Conservation (phyloP, 352 stramenopile genomes). For the Phytophthora tentaculata region DNA sequence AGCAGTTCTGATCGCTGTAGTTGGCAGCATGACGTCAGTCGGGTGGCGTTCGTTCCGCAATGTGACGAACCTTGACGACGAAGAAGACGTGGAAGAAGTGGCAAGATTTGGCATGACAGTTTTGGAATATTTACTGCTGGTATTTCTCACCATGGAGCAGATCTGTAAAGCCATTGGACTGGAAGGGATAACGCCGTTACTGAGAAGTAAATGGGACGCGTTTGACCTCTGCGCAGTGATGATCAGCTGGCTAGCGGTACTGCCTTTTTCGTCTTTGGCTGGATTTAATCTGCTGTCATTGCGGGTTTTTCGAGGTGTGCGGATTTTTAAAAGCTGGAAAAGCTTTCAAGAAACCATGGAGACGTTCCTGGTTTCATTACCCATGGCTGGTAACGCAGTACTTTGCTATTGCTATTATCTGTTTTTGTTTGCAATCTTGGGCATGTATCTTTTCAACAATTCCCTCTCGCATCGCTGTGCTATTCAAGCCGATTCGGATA, state of each 20-base stretch:
- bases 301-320: conserved; percentile 72
- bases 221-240: conserved; percentile 71
- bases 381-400: conserved; percentile 75
- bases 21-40: conserved; percentile 74
- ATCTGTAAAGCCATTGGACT: conserved; percentile 64
- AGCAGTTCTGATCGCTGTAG: conserved; percentile 65
- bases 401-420: conserved; percentile 89
- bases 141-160: conserved; percentile 76
- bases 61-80: conserved; percentile 45
- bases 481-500: conserved; percentile 36
- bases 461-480: conserved; percentile 80
- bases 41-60: conserved; percentile 63
- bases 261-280: conserved; percentile 45
- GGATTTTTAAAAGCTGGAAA: conserved; percentile 77
- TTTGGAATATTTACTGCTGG: conserved; percentile 64
- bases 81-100: conserved; percentile 44
- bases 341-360: conserved; percentile 83
- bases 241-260: conserved; percentile 68
- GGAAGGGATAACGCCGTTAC: conserved; percentile 63
- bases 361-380: conserved; percentile 72
- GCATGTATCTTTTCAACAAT: conserved; percentile 90
- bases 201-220: conserved; percentile 72
- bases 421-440: conserved; percentile 85
- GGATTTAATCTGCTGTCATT: conserved; percentile 80
- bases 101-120: conserved; percentile 59